A percentile compares a stretch with the other conserved stretches of the same genome.
These are phyloP conservation scores for Salix dunnii DNA, from an alignment of 345 rosid species.

Conservation along the genomic window DNA sequence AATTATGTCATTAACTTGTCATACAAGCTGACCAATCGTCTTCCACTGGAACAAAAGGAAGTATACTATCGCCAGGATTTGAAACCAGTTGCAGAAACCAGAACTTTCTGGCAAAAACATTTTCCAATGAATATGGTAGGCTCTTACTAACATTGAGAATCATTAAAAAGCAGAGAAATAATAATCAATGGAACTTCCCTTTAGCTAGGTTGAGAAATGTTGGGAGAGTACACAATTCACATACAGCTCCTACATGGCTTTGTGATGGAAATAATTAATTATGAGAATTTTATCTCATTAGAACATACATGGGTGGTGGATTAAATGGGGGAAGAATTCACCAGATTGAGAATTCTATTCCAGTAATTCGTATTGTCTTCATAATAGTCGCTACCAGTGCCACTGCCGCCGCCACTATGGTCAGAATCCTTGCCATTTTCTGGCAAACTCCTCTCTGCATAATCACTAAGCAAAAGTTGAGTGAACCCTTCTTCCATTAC, in stretches of 20 bases:
- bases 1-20: not conserved
- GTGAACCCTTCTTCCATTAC: conserved; percentile 74
- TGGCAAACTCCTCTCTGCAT: conserved; percentile 41
- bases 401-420: conserved; percentile 22
- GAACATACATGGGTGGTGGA: conserved; percentile 49
- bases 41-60: not conserved
- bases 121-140: not conserved
- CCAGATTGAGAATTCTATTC: conserved; percentile 90
- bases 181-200: no score
- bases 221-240: not conserved
- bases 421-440: conserved; percentile 48
- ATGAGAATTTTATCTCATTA: conserved; percentile 7
- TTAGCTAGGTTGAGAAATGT: not conserved
- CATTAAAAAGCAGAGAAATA: no score
- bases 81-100: not conserved
- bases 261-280: not conserved
- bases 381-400: conserved; percentile 47
- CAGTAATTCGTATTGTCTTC: conserved; percentile 93
- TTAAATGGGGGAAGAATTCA: conserved; percentile 75
- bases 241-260: not conserved
- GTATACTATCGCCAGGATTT: not conserved
- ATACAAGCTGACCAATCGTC: not conserved
- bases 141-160: no score
- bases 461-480: conserved; percentile 57
- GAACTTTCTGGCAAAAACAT: not conserved